A percentile compares a stretch with the other conserved stretches of the same genome.
Conservation (phyloP, 108 stramenopile species). For the Cyclostephanos tholiformis region DNA sequence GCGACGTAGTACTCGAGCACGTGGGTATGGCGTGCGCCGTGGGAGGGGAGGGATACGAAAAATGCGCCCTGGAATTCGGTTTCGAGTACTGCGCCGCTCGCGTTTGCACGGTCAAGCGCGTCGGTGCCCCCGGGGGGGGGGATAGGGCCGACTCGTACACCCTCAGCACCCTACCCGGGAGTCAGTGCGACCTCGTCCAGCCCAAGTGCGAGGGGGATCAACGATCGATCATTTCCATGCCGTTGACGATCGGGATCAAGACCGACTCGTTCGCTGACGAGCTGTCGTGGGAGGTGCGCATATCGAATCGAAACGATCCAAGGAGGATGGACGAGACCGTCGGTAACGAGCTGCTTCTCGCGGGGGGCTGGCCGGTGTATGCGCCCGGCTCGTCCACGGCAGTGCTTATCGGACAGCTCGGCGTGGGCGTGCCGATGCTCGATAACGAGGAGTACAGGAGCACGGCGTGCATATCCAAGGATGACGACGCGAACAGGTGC, state of each 20-base stretch:
- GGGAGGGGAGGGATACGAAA: background rate
- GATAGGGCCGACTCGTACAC: background rate
- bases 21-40: background rate
- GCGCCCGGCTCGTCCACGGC: background rate
- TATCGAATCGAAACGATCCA: background rate
- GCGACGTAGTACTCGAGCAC: conserved; percentile 3
- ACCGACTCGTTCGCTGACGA: conserved; percentile 23
- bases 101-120: conserved; percentile 6
- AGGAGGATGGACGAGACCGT: background rate
- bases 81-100: conserved; percentile 32
- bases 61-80: conserved; percentile 14
- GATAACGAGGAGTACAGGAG: conserved; percentile 11
- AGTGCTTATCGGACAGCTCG: background rate
- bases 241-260: conserved; percentile 5
- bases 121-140: background rate
- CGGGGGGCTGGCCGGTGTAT: conserved; percentile 2
- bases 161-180: conserved; percentile 16
- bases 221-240: background rate
- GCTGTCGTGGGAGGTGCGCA: conserved; percentile 27
- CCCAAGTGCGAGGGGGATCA: background rate
- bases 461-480: conserved; percentile 12
- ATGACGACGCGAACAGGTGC: background rate
- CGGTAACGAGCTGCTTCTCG: conserved; percentile 11
- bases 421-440: background rate
- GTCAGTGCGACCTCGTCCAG: conserved; percentile 2